These are phyloP conservation scores for Geotrichum carabidarum DNA, from an alignment of 1,139 yeast genomes.

Conservation along the genomic window DNA sequence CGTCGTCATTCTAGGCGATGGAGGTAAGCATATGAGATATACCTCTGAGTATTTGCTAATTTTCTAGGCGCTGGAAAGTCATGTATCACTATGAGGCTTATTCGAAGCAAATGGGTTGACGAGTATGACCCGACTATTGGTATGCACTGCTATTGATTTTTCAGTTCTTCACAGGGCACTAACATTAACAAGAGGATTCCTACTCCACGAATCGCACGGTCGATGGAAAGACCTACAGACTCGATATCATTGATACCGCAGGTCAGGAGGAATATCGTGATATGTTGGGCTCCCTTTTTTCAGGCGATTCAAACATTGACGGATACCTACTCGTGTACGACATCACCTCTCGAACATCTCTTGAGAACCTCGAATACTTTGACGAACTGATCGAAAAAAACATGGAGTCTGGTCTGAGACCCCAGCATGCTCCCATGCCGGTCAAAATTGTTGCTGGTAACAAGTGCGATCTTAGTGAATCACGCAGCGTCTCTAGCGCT, in stretches of 20 bases:
- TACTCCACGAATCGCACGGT: conserved; percentile 35
- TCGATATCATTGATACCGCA: conserved; percentile 39
- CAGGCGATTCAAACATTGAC: conserved; percentile 78
- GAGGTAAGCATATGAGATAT: conserved; percentile 28
- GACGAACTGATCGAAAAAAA: conserved; percentile 82
- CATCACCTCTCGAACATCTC: conserved; percentile 72
- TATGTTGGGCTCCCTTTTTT: conserved; percentile 52
- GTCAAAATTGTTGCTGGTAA: conserved; percentile 38
- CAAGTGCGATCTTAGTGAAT: conserved; percentile 60
- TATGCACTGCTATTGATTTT: not conserved
- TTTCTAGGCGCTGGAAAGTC: conserved; percentile 33
- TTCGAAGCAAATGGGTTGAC: conserved; percentile 37
- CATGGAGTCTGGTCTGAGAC: conserved; percentile 43
- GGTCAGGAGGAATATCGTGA: conserved; percentile 41
- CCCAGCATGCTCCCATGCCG: conserved; percentile 26
- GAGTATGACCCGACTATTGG: conserved; percentile 37
- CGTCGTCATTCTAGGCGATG: conserved; percentile 35
- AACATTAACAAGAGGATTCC: conserved; percentile 30
- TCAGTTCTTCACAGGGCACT: not conserved
- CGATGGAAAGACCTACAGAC: conserved; percentile 33
- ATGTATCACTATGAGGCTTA: conserved; percentile 36
- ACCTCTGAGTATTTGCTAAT: not conserved
- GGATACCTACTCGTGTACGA: conserved; percentile 85
- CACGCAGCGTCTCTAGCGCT: conserved; percentile 72
- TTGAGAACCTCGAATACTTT: conserved; percentile 74